Evolutionary conservation across 495 filamentous ascomycete genomes (phyloP).

Genomic region (Penicillium paradoxum): DNA sequence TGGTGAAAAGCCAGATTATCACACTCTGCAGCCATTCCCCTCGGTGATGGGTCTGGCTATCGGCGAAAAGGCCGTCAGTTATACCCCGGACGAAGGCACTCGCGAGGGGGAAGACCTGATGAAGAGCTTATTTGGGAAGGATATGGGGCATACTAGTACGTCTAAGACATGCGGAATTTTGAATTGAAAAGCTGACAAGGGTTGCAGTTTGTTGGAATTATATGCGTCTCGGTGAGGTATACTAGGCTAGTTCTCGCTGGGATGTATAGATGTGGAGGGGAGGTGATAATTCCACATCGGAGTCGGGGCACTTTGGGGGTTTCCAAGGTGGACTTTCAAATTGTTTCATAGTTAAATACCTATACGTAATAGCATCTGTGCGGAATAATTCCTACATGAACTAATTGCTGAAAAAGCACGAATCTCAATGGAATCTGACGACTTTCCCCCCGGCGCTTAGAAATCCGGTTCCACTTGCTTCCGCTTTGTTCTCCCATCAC

Average conservation of each 20-base stretch:
- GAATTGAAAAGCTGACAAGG: conserved; percentile 14
- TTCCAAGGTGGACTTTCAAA: too few relatives aligned
- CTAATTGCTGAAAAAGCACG: too few relatives aligned
- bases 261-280: too few relatives aligned
- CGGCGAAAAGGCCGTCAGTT: conserved; percentile 59
- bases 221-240: conserved; percentile 41
- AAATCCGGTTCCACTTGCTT: conserved; percentile 20
- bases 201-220: conserved; percentile 52
- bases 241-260: too few relatives aligned
- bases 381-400: too few relatives aligned
- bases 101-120: conserved; percentile 53
- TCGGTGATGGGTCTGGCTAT: conserved; percentile 63
- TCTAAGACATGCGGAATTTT: background rate
- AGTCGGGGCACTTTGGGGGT: too few relatives aligned
- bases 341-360: too few relatives aligned
- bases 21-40: conserved; percentile 46
- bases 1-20: conserved; percentile 34
- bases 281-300: too few relatives aligned
- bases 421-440: too few relatives aligned
- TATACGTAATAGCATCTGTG: too few relatives aligned
- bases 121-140: conserved; percentile 58
- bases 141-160: conserved; percentile 56
- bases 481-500: conserved; percentile 7
- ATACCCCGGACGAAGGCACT: conserved; percentile 47
- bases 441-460: conserved; percentile 2